phyloP scores from a whole-genome alignment of 176 grass and related monocot genomes.

The Musa acuminata region DNA sequence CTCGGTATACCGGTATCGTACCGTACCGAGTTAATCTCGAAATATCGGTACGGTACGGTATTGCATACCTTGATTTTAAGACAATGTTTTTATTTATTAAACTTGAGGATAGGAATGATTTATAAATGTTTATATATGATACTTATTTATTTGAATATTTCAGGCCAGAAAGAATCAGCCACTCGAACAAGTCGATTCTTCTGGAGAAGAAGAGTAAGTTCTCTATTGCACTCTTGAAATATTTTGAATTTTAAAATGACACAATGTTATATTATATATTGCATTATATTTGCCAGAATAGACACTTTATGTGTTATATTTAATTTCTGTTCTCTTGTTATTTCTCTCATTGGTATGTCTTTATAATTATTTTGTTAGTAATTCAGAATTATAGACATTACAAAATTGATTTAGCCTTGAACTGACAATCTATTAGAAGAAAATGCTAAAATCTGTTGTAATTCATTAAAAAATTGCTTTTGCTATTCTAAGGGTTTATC shows the following conservation, averaged over 20 bases:
- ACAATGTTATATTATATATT: constrained; percentile 1
- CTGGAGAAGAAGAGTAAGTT: constrained; percentile 96
- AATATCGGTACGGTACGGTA: too few species aligned
- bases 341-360: neutral
- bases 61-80: too few species aligned
- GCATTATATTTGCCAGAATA: neutral
- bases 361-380: too few species aligned
- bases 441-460: too few species aligned
- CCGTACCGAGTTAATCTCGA: too few species aligned
- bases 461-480: too few species aligned
- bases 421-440: too few species aligned
- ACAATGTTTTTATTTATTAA: neutral
- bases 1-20: too few species aligned
- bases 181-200: constrained; percentile 63
- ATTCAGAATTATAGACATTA: too few species aligned
- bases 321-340: neutral
- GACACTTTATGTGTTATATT: neutral
- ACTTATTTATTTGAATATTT: constrained; percentile 19
- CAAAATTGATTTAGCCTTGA: too few species aligned
- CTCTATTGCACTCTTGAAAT: constrained; percentile 1
- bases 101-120: neutral
- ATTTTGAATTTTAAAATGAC: constrained; percentile 1
- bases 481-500: too few species aligned
- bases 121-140: neutral
- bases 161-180: constrained; percentile 76